Conservation (phyloP, 1,139 yeast species). For the Candida sanyaensis region DNA sequence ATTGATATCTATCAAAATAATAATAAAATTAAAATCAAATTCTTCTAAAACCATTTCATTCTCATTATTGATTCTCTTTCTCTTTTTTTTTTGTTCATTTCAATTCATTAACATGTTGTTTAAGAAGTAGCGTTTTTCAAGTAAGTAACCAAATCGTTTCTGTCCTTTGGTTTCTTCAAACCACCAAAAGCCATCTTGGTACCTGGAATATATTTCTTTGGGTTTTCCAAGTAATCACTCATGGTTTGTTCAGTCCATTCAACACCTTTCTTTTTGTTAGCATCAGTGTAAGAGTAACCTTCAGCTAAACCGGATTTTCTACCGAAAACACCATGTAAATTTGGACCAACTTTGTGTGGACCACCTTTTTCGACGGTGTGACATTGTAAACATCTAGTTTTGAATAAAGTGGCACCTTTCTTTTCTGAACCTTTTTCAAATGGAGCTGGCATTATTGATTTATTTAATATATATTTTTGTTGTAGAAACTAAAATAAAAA, state of each 20-base stretch:
- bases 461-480: background rate
- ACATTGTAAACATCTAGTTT: slow-evolving; percentile 98
- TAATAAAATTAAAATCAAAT: background rate
- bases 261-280: slow-evolving; percentile 96
- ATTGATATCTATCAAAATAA: background rate
- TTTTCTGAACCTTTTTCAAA: slow-evolving; percentile 80
- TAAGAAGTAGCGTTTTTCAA: slow-evolving; percentile 65
- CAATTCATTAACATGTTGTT: slow-evolving; percentile 31
- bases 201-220: slow-evolving; percentile 99
- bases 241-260: slow-evolving; percentile 84
- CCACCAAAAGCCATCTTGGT: slow-evolving; percentile 99
- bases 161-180: slow-evolving; percentile 98
- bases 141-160: slow-evolving; percentile 95
- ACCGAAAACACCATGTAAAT: slow-evolving; percentile 91
- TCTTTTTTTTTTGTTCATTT: background rate
- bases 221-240: slow-evolving; percentile 97
- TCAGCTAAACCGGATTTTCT: slow-evolving; percentile 90
- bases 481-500: background rate
- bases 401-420: slow-evolving; percentile 98
- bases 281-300: slow-evolving; percentile 96
- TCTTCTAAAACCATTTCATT: background rate
- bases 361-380: slow-evolving; percentile 97
- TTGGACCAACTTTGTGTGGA: slow-evolving; percentile 99
- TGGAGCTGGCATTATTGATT: slow-evolving; percentile 57
- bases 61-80: background rate